Base-by-base conservation (phyloP, 306 rosid species). In the Rubus idaeus region DNA sequence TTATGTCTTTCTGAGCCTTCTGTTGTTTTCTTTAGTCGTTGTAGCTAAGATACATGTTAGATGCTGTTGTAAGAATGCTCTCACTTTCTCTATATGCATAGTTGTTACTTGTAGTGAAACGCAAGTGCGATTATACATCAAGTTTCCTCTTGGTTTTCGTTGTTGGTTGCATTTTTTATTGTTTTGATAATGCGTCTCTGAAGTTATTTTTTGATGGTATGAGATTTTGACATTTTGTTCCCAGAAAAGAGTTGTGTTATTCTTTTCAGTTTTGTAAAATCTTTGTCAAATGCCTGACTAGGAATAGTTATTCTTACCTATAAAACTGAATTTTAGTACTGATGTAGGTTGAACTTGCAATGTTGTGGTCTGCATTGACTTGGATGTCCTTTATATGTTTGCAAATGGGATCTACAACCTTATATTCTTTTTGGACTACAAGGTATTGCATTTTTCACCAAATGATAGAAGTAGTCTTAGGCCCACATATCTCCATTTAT, bases 1-100 rank as follows among this genome's bases (percentile, higher is more conserved):
- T 95, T 46, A 90, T 92, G 97, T 86, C 92, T 35, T 7, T 73
- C 13, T 50, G 56, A 71, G 73, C n/a, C 35, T 73, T 26, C 39
- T 44, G 62, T 56, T 49, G 12, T 71, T 17, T 41, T 42, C 5
- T 65, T 16, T 60, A 1, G 44, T 67, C 55, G 0, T 68, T 7
- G 50, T 73, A 39, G 76, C 23, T 20, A 77, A 56, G 75, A 57
- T 66, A 55, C 49, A 70, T 47, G 57, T 12, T 77, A 55, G 51
- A 37, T 68, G 10, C 44, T 70, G 78, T 76, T 45, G 81, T 46
- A 63, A 45, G 68, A 55, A 49, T 76, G 57, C 18, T 37, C 17
- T 62, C 23, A 62, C 46, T 45, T 1, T 70, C 10, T 63, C 46
- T 55, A 2, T 45, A 49, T 57, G 21, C 41, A 21, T 26, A 50